Base-by-base conservation (phyloP, 768 basidiomycete species). In the Mrakia frigida region DNA sequence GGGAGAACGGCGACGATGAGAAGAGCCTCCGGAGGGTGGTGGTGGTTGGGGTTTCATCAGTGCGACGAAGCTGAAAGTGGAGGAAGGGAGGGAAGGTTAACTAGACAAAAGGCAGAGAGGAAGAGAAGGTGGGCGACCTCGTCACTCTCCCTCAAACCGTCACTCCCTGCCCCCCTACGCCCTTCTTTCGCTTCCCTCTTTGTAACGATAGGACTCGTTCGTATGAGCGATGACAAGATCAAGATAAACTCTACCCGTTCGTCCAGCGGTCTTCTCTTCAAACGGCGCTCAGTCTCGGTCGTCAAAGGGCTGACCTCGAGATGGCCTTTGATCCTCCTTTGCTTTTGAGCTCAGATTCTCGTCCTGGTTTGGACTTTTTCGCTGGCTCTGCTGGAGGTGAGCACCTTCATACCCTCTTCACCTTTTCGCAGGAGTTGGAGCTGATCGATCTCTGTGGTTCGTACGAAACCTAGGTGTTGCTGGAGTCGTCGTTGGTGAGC, bases 361-460 rank as follows among this genome's bases (percentile, higher is more conserved):
- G 74, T 3, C 90, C 91, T 2, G 87, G 87, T 2, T 82, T 92
- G 31, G 91, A 95, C 81, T 93, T 94, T 82, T 81, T 88, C 59
- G 92, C 92, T 6, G 93, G 93, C 7, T 92, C 92, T 0, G 84
- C 90, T 46, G 89, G 89, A 75, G 87, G 88, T 87, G 61, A 4
- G 82, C 78, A 39, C 13, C 52, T 46, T 5, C 31, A 25, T 50
- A 50, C 6, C 46, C 16, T 14, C 14, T 41, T 52, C 6, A 5
- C 25, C 25, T 50, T 16, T 31, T 25, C n/a, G 28, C 28, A 3
- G 46, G 6, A 41, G 3, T 1, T 1, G 21, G 46, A 50, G 46
- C 46, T 50, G 46, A 50, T 50, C 46, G 46, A 50, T 50, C 46
- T 50, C 16, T 46, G 43, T n/a, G 5, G 16, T 69, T 28, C 31